A percentile compares a stretch with the other conserved stretches of the same genome.
phyloP scores from a whole-genome alignment of 2,329 filamentous ascomycete genomes.

The Curvularia sp. region DNA sequence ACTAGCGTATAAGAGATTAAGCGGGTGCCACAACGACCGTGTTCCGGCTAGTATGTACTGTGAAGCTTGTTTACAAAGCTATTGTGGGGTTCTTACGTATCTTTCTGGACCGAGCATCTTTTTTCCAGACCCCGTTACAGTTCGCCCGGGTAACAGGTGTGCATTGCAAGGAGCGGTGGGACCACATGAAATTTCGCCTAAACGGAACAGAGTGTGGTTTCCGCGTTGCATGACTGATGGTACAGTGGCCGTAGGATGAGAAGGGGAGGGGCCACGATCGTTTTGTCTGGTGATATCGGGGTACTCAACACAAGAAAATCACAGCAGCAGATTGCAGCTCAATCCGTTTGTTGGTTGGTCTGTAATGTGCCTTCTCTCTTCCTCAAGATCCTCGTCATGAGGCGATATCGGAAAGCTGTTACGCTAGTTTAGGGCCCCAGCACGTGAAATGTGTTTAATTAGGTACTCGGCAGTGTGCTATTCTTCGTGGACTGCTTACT shows the following conservation, averaged over 20 bases:
- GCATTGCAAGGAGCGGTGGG: background rate
- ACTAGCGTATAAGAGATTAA: background rate
- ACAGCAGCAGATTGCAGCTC: conserved; percentile 17
- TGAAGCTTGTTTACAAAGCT: background rate
- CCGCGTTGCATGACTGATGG: conserved; percentile 1
- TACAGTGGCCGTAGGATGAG: background rate
- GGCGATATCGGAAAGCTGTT: conserved; percentile 11
- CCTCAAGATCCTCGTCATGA: background rate
- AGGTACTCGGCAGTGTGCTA: background rate
- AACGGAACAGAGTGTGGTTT: background rate
- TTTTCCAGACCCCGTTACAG: background rate
- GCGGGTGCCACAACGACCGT: background rate
- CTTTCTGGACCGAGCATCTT: background rate
- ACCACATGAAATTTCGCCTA: background rate
- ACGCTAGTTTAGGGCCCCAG: background rate
- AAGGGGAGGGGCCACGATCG: background rate
- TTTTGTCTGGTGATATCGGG: background rate
- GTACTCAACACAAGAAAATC: background rate
- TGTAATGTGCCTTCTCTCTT: conserved; percentile 9
- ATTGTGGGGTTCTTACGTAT: background rate
- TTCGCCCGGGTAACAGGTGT: background rate
- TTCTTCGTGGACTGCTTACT: background rate
- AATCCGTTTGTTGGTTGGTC: conserved; percentile 9
- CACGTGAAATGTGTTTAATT: conserved; percentile 5
- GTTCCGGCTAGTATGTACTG: background rate